Base-by-base conservation (phyloP, 2,329 filamentous ascomycete genomes). In the Monosporascus sp. region DNA sequence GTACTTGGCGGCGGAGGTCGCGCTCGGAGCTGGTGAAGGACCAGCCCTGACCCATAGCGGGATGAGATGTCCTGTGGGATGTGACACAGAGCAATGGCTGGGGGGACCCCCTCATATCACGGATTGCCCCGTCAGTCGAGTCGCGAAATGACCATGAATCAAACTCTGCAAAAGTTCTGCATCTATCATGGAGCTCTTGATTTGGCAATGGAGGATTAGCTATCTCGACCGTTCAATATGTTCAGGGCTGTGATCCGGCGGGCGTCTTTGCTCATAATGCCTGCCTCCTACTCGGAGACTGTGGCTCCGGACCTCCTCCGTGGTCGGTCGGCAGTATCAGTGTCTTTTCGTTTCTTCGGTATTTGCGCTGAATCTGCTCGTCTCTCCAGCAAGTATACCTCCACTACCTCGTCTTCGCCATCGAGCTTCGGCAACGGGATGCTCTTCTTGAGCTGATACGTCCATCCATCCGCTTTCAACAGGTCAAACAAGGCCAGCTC, bases 61-160 rank as follows among this genome's bases (percentile, higher is more conserved):
- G 0, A 86, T 87, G 81, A 83, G 83, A 1, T 87, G 87, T 61
- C 82, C 83, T 1, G 72, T 75, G 39, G 81, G 84, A 62, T 86
- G 84, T 62, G 81, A 86, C 64, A 83, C 87, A 11, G 83, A 87
- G 66, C 72, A 83, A 45, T 87, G 81, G 69, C 73, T 87, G 53
- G 70, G 84, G n/a, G 84, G 87, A 64, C 81, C 81, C 81, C 50
- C 73, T 86, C 53, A 80, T 87, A 39, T 83, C 84, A 3, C 69
- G 84, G 9, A 83, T 88, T 50, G 83, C 84, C 9, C 83, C 0
- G 77, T 87, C 0, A 84, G 80, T 52, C 68, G 84, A 84, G 80
- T 52, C 68, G 83, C 57, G 87, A 90, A 71, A 90, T 90, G 87
- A 88, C 90, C 50, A 72, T 88, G 73, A 90, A 89, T 59, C 89